Base-by-base conservation (phyloP, 2,329 filamentous ascomycete genomes). In the Colletotrichum tamarilloi region DNA sequence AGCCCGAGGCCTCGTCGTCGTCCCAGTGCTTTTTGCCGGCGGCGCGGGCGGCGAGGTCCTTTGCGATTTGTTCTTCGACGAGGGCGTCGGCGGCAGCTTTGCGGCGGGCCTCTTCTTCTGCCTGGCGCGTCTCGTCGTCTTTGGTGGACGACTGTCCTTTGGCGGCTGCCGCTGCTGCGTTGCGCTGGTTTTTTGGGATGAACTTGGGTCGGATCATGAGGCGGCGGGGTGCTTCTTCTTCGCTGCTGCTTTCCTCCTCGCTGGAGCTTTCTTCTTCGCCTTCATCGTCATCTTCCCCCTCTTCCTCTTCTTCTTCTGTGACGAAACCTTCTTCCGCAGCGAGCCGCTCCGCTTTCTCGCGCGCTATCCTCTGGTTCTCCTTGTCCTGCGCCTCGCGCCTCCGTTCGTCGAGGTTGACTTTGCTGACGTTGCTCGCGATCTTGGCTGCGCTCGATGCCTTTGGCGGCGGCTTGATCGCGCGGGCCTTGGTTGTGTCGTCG, bases 1-100 rank as follows among this genome's bases (percentile, higher is more conserved):
- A 91, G 71, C 91, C 90, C 14, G 57, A 62, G 30, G 87, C 87
- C 19, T 88, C 88, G 7, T 91, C 89, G 76, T 94, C 92, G 78
- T 98, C 95, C 95, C 95, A 98, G 78, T 95, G 92, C 80, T 94
- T 95, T 82, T 94, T 95, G 14, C 92, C 92, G 0, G 91, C 91
- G 1, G 92, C 92, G 67, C 92, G 90, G 26, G 93, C 94, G 4
- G 92, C 92, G 0, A 94, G 89, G 78, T 96, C 93, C 76, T 94
- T 94, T 78, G 93, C 92, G 56, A 98, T 91, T 80, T 98, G 95
- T 77, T 95, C 94, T 80, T 98, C 95, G 16, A 99, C 91, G 11
- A 98, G 85, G 69, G 90, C 92, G 80, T 98, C 93, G 14, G 93
- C 90, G 72, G 92, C 91, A 52, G 93, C 92, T 80, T 92, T 92